Base-by-base conservation (phyloP, 352 stramenopile species). In the Phytopythium boreale region DNA sequence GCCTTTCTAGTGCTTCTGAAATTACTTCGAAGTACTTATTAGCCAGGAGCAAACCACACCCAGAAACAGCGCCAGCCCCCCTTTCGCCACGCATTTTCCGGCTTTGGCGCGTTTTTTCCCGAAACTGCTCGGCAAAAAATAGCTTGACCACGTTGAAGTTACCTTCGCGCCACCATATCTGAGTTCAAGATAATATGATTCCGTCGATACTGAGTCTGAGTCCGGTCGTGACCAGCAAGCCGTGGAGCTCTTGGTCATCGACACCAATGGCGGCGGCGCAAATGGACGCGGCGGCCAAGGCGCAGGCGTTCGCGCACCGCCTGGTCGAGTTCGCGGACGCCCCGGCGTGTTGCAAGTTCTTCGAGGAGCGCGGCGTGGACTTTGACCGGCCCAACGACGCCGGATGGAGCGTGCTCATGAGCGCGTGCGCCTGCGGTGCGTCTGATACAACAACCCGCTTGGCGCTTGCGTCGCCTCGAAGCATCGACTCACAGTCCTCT, bases 371-470 rank as follows among this genome's bases (percentile, higher is more conserved):
- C 34, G 39, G 67, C 1, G 75, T 93, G 29, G 75, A 92, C 58
- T 87, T 92, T 26, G 66, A 94, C 51, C 62, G 56, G 15, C 66
- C 74, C 4, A 93, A 89, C 51, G 72, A 55, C 17, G 68, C 76
- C n/a, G 87, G 85, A 31, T 92, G 84, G 70, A 95, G 75, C 52
- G 61, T 95, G 27, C 82, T 95, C 64, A 92, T 95, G 84, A 91
- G 75, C 53, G 80, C 85, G 53, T 91, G 85, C 52, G 80, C 82
- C 34, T 87, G 71, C 47, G 83, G 87, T 95, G 55, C 53, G 70
- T 50, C 34, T 55, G 14, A 63, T 4, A 52, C 17, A 52, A 26
- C 6, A 15, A 6, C 14, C 20, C 46, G 5, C n/a, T 10, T 6
- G 46, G n/a, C 44, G 14, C 47, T 8, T 22, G 17, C 52, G 26